Evolutionary conservation across 768 basidiomycete genomes (phyloP), one percentile per base, ranked within the genome.

Genomic region (Cantharellus anzutake): DNA sequence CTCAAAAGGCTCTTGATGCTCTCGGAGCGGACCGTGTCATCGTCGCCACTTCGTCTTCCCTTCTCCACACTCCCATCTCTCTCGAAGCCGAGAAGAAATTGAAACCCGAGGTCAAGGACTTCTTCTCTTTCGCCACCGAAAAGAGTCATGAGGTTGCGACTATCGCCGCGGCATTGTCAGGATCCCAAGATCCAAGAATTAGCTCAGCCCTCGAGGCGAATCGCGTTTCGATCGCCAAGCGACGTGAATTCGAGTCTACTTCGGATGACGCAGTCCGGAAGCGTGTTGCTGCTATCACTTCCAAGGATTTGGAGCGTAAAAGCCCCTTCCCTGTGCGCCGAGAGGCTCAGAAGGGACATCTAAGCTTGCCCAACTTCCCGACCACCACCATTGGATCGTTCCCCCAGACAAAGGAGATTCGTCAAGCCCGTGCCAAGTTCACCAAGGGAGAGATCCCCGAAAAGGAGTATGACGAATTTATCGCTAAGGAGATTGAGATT

Each of bases 401-500:
- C 89, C 94, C 93, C 66, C 96, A 99, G 84, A 99, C 96, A 68
- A 97, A 94, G 74, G 93, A 98, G 74, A 99, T 99, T 67, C 93
- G 96, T 74, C 78, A 78, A 65, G 93, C 93, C 68, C 94, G 96
- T 77, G 84, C 93, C 65, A 97, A 89, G 76, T 81, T 90, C 66
- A 81, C 78, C 72, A 99, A 98, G 77, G 81, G 82, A 63, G 90
- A 96, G 70, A 75, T 99, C 69, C 84, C 86, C 58, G 71, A 78
- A 66, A 81, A 77, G 58, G 75, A 97, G 73, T 99, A 99, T 74
- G 92, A 98, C 65, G 80, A 88, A 64, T 98, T 98, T 78, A 93
- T 99, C 77, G 85, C 93, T 79, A 88, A 91, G 76, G 96, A 99
- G 74, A 87, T 99, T 67, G 80, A 94, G 75, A 72, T 71, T 59